A percentile compares a stretch with the other conserved stretches of the same genome.
Conservation (phyloP, 108 stramenopile species). For the Fistulifera solaris region DNA sequence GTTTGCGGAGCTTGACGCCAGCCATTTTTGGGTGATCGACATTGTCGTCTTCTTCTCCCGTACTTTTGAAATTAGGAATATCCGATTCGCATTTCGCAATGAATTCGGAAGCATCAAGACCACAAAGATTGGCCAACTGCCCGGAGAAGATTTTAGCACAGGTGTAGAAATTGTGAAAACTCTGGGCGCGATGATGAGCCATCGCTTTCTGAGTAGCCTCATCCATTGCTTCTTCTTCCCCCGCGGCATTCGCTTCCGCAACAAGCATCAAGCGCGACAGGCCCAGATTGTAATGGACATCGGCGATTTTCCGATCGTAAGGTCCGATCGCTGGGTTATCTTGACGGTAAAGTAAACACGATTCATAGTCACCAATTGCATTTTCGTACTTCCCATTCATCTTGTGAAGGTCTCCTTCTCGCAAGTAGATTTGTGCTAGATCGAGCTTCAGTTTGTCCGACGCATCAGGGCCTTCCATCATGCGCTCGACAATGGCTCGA, state of each 20-base stretch:
- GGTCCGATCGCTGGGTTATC: conserved; percentile 10
- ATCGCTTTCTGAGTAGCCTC: not conserved
- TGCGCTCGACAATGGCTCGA: conserved; percentile 40
- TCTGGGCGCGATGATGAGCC: not conserved
- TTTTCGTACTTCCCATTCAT: conserved; percentile 46
- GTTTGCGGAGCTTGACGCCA: conserved; percentile 5
- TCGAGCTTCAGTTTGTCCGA: conserved; percentile 21
- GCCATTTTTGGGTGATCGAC: conserved; percentile 6
- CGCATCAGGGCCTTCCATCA: conserved; percentile 5
- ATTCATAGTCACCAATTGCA: conserved; percentile 52
- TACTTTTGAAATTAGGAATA: conserved; percentile 17
- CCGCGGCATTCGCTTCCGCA: conserved; percentile 18
- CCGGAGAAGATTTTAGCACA: conserved; percentile 29
- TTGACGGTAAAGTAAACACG: conserved; percentile 32
- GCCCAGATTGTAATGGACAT: conserved; percentile 56
- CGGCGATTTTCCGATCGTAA: conserved; percentile 67
- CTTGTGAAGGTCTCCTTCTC: conserved; percentile 67
- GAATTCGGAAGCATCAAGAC: conserved; percentile 38
- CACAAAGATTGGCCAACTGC: conserved; percentile 46
- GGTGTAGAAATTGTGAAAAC: conserved; percentile 1
- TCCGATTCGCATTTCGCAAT: conserved; percentile 6
- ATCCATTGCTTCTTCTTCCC: conserved; percentile 10
- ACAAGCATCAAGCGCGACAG: conserved; percentile 32
- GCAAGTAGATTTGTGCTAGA: conserved; percentile 64
- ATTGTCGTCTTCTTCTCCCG: conserved; percentile 21